phyloP scores from a whole-genome alignment of 225 moss, liverwort and hornwort species.

The Polytrichum commune region DNA sequence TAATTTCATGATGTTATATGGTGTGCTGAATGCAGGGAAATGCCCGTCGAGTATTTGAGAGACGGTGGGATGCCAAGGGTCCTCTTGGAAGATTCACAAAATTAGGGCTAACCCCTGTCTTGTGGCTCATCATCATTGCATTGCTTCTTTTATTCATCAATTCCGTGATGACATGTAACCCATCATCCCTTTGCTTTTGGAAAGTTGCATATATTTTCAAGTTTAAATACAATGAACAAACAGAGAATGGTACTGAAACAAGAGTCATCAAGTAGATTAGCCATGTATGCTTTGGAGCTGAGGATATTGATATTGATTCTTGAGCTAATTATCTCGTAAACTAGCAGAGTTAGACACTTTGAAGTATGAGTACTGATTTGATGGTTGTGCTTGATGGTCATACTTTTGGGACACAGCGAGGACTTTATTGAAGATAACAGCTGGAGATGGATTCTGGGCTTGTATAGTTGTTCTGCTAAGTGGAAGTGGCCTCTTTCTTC shows the following conservation, averaged over 20 bases:
- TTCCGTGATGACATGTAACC: conserved; percentile 78
- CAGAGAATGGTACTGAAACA: too few species aligned
- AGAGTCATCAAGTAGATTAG: too few species aligned
- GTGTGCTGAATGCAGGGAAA: conserved; percentile 45
- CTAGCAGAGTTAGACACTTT: not conserved
- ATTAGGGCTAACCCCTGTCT: conserved; percentile 85
- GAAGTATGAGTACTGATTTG: not conserved
- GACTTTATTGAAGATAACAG: conserved; percentile 75
- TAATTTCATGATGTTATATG: too few species aligned
- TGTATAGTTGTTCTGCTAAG: conserved; percentile 70
- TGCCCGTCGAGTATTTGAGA: conserved; percentile 75
- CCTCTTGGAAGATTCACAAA: conserved; percentile 76
- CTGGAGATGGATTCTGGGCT: conserved; percentile 86
- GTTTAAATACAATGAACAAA: too few species aligned
- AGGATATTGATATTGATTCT: too few species aligned
- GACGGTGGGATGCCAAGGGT: conserved; percentile 83
- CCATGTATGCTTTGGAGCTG: too few species aligned
- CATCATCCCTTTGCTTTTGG: not conserved
- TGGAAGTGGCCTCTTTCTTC: conserved; percentile 76
- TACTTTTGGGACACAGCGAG: conserved; percentile 40
- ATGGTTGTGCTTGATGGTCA: too few species aligned
- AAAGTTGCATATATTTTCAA: too few species aligned
- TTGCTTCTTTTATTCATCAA: conserved; percentile 66
- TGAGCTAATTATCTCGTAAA: too few species aligned
- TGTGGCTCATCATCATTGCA: conserved; percentile 63